These are phyloP conservation scores for Blastosporella zonata DNA, from an alignment of 1,284 basidiomycete genomes.

Conservation along the genomic window DNA sequence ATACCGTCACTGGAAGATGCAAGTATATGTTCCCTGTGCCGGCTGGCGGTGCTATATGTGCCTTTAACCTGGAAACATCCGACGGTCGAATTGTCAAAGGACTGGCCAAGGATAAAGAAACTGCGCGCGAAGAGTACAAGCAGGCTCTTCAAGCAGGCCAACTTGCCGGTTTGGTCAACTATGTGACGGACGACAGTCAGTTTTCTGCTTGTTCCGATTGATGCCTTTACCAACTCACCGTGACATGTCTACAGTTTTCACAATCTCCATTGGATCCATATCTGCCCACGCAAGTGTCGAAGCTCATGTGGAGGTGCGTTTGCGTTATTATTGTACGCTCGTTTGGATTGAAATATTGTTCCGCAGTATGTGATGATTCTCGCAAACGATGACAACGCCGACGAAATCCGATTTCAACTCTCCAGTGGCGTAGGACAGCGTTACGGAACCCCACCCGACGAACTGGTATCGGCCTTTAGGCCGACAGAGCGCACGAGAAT, in stretches of 20 bases:
- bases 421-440: slow-evolving; percentile 48
- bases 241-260: slow-evolving; percentile 45
- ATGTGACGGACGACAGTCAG: slow-evolving; percentile 51
- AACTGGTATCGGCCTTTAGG: slow-evolving; percentile 30
- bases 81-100: slow-evolving; percentile 38
- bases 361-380: slow-evolving; percentile 37
- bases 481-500: slow-evolving; percentile 34
- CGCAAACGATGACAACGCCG: slow-evolving; percentile 41
- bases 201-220: slow-evolving; percentile 4
- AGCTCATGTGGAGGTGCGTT: slow-evolving; percentile 41
- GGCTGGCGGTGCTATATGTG: slow-evolving; percentile 31
- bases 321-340: not conserved
- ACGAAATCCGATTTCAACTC: slow-evolving; percentile 50
- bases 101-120: slow-evolving; percentile 44
- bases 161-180: slow-evolving; percentile 45
- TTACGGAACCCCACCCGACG: slow-evolving; percentile 43
- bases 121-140: slow-evolving; percentile 42
- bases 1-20: slow-evolving; percentile 37
- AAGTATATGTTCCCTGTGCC: slow-evolving; percentile 63
- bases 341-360: not conserved
- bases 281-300: slow-evolving; percentile 38
- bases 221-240: not conserved
- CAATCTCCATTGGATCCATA: slow-evolving; percentile 53
- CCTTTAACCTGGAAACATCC: slow-evolving; percentile 23
- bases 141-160: slow-evolving; percentile 40